Evolutionary conservation across 305 asterid species (phyloP), one percentile per base, ranked within the genome.

Genomic region (Fraxinus nigra): DNA sequence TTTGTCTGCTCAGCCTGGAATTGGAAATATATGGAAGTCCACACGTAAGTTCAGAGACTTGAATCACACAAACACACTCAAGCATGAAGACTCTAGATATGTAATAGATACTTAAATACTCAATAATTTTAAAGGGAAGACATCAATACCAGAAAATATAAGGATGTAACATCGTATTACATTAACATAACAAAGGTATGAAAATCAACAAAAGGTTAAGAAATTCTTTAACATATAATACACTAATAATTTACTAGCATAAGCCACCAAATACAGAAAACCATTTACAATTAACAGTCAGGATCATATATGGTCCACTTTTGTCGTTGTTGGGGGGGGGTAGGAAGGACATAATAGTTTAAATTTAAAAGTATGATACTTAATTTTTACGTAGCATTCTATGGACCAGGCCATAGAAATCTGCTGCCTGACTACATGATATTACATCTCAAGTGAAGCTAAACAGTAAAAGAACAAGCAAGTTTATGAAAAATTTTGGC

Each of bases 1-100:
- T 87, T 89, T 13, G 82, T 92, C 86, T 86, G 82, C 78, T 88
- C 93, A 6, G 87, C 97, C 99, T 95, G 98, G 65, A 84, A 91
- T 78, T 74, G 72, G 75, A 78, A 85, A 85, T 67, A 43, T 35
- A 30, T 1, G 78, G 18, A 72, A 79, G 24, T 74, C 46, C 78
- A 78, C 82, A 76, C 61, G 78, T 72, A 86, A 81, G 79, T 30
- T 82, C 77, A 35, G 75, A 78, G 30, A 77, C 63, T 54, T 26
- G 54, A 79, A 75, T 84, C 37, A 56, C 76, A 82, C 84, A 61
- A 59, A 69, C 26, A 73, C 34, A 22, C 3, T 18, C 3, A 65
- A 70, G 43, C 63, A 69, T 5, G 5, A 59, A 73, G 65, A 77
- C 30, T 72, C 33, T 40, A 38, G 75, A 72, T 14, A 75, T 10